Percentiles rank a stretch among this genome's conserved stretches.
Evolutionary conservation across 2,329 filamentous ascomycete species (phyloP).

Genomic region (Microcyclospora tardicrescens): DNA sequence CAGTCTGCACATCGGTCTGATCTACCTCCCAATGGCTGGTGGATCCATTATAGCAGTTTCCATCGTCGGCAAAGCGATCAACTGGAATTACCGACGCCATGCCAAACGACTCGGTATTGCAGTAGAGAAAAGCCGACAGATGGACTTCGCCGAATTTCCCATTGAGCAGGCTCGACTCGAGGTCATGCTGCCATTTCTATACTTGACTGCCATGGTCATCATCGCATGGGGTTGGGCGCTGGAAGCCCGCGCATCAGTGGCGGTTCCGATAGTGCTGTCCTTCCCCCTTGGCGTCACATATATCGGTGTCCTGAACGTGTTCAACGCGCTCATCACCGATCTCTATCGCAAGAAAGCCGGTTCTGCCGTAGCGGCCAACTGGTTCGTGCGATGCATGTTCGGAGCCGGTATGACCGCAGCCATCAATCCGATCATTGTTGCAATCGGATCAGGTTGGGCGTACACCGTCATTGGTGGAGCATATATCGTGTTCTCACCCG

Average conservation of each 20-base stretch:
- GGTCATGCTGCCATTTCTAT: no score
- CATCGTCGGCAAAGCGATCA: slow-evolving; percentile 45
- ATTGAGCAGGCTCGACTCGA: background rate
- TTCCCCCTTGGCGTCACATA: slow-evolving; percentile 18
- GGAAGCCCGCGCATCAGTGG: slow-evolving; percentile 23
- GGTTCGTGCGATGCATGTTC: slow-evolving; percentile 31
- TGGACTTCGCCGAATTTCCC: background rate
- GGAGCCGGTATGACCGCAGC: slow-evolving; percentile 29
- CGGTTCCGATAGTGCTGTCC: slow-evolving; percentile 36
- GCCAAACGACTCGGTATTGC: slow-evolving; percentile 48
- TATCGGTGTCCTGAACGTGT: slow-evolving; percentile 28
- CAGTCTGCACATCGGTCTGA: slow-evolving; percentile 14
- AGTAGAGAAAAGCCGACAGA: slow-evolving; percentile 43
- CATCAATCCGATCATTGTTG: slow-evolving; percentile 25
- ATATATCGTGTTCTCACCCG: no score
- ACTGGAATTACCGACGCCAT: slow-evolving; percentile 61
- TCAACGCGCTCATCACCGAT: slow-evolving; percentile 35
- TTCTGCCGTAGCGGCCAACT: slow-evolving; percentile 32
- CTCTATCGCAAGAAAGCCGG: slow-evolving; percentile 29
- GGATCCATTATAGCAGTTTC: slow-evolving; percentile 27
- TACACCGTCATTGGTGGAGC: no score
- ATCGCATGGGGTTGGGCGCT: slow-evolving; percentile 33
- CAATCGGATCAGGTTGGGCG: no score
- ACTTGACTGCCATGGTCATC: no score
- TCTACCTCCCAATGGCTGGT: slow-evolving; percentile 24